Percentiles rank a stretch among this genome's conserved stretches.
Conservation (phyloP, 305 asterid species). For the Petunia hybrid region DNA sequence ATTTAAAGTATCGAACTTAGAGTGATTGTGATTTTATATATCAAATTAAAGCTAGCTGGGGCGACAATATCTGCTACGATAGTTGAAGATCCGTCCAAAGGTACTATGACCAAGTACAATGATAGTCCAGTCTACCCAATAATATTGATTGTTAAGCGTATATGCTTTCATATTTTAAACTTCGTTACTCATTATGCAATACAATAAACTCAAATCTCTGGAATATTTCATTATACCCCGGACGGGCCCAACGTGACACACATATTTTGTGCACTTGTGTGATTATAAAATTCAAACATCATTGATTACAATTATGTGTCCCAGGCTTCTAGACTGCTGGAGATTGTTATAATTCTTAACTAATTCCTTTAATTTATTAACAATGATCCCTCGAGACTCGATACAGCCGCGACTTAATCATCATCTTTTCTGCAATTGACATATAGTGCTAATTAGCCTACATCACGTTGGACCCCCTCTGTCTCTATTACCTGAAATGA, state of each 20-base stretch:
- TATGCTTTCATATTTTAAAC: neutral
- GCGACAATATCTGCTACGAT: neutral
- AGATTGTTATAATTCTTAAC: neutral
- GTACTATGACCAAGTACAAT: neutral
- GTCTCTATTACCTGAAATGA: neutral
- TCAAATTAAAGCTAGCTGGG: neutral
- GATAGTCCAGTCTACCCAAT: neutral
- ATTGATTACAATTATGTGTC: neutral
- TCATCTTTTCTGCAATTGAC: neutral
- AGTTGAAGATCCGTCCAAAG: slow-evolving; percentile 22
- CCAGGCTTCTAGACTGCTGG: neutral
- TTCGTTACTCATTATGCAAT: neutral
- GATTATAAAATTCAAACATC: neutral
- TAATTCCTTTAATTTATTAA: neutral
- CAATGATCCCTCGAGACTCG: neutral
- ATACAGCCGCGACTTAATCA: neutral
- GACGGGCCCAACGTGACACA: slow-evolving; percentile 29
- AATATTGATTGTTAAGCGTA: neutral
- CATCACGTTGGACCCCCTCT: neutral
- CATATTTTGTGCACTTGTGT: slow-evolving; percentile 19
- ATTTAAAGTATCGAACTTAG: neutral
- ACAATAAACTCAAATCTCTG: neutral
- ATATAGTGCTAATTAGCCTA: neutral
- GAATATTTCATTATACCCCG: neutral
- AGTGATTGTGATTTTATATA: neutral